Base-by-base conservation (phyloP, 1,284 basidiomycete species). In the Rhodotorula sp. region DNA sequence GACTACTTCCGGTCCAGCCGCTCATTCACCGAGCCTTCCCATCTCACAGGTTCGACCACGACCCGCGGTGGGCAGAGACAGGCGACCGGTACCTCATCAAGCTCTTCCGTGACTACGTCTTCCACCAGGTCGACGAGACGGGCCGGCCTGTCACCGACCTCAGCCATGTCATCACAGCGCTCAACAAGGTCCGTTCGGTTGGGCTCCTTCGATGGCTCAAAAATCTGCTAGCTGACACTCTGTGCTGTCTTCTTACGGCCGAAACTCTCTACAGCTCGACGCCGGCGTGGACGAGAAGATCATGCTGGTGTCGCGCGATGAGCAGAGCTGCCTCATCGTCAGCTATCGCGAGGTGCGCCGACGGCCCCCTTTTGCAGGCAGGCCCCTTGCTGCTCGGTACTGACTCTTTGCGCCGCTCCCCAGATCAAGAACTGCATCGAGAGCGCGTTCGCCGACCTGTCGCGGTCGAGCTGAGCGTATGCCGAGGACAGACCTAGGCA, bases 31-130 rank as follows among this genome's bases (percentile, higher is more conserved):
- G 13, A 44, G 11, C 11, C n/a, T 6, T n/a, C 15, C 27, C 27
- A n/a, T n/a, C n/a, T n/a, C 20, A 1, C 75, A 94, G 93, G 78
- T 98, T 98, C 78, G 92, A 95, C 61, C 89, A 91, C 63, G 95
- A 98, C 79, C 87, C 92, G 3, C 86, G 94, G 17, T 99, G 95
- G 95, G 94, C 94, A 13, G 96, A 99, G 80, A 97, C 95, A 2
- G 96, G 96, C 20, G 96, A 99, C 79, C 85, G 94, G 68, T 99
- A 99, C 80, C 92, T 99, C 77, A 86, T 99, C 84, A 97, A 96
- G 84, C 86, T 99, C 60, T 99, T 99, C 86, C 87, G 96, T 36
- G 96, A 99, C 81, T 94, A 92, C 78, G 94, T 99, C 54, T 99
- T 99, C 82, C 96, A 99, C 80, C 92, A 95, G 77, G 89, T 96